Conservation (phyloP, 352 stramenopile species). For the Peronosclerospora sorghi region DNA sequence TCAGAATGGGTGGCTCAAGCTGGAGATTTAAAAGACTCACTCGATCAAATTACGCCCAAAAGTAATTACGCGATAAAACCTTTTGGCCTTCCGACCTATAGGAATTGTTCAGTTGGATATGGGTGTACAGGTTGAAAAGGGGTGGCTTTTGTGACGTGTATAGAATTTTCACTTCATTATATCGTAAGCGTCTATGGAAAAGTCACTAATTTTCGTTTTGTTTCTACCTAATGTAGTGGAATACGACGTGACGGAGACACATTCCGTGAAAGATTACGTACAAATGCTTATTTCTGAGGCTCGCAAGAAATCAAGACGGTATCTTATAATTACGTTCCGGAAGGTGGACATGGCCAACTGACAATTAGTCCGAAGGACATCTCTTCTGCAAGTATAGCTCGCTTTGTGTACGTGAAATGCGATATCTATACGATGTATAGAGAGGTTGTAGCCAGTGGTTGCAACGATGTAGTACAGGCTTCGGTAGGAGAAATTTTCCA, state of each 20-base stretch:
- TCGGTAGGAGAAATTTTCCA: slow-evolving; percentile 83
- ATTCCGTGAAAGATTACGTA: slow-evolving; percentile 82
- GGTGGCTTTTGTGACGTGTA: slow-evolving; percentile 73
- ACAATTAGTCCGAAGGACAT: slow-evolving; percentile 73
- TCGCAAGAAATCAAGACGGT: slow-evolving; percentile 65
- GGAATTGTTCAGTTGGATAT: slow-evolving; percentile 78
- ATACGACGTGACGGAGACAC: slow-evolving; percentile 62
- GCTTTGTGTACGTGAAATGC: slow-evolving; percentile 81
- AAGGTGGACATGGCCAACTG: slow-evolving; percentile 49
- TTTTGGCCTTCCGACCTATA: slow-evolving; percentile 70
- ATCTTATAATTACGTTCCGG: slow-evolving; percentile 64
- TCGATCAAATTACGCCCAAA: slow-evolving; percentile 56
- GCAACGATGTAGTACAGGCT: slow-evolving; percentile 72
- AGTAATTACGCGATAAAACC: slow-evolving; percentile 55
- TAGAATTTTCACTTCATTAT: slow-evolving; percentile 1
- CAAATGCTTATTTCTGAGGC: slow-evolving; percentile 69
- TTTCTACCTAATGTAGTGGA: slow-evolving; percentile 38
- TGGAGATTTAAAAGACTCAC: slow-evolving; percentile 59
- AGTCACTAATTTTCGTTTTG: background rate
- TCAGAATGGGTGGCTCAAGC: slow-evolving; percentile 56
- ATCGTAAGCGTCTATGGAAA: background rate
- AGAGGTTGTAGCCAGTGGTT: slow-evolving; percentile 75
- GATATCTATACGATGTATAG: slow-evolving; percentile 81
- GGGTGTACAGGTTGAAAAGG: slow-evolving; percentile 75
- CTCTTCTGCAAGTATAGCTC: slow-evolving; percentile 48